Evolutionary conservation across 768 basidiomycete genomes (phyloP).

Genomic region (Chalciporus sphaerocephalus): DNA sequence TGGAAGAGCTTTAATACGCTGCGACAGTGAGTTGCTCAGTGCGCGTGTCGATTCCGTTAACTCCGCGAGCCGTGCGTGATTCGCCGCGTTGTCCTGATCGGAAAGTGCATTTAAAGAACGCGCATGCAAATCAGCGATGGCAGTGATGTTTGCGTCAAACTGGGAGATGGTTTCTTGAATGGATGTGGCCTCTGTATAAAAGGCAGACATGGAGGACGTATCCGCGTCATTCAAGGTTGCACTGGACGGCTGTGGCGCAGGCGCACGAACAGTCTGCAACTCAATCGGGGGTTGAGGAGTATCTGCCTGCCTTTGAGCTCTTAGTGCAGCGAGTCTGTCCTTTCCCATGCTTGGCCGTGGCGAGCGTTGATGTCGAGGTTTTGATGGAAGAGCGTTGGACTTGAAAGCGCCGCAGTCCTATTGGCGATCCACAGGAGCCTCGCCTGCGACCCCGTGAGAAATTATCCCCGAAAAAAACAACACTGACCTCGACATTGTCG

Average conservation of each 20-base stretch:
- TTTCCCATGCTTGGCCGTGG: slow-evolving; percentile 41
- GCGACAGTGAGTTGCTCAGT: slow-evolving; percentile 53
- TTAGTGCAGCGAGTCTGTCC: slow-evolving; percentile 80
- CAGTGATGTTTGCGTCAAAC: slow-evolving; percentile 44
- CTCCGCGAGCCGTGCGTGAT: slow-evolving; percentile 48
- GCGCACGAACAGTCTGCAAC: slow-evolving; percentile 18
- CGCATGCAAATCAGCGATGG: slow-evolving; percentile 46
- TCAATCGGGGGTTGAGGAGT: slow-evolving; percentile 22
- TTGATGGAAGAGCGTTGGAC: neutral
- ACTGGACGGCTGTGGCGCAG: slow-evolving; percentile 4
- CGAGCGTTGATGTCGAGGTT: neutral
- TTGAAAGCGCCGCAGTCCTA: neutral
- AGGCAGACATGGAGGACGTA: slow-evolving; percentile 28
- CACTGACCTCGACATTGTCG: neutral
- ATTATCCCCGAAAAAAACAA: neutral
- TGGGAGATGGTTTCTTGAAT: slow-evolving; percentile 44
- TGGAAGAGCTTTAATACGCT: slow-evolving; percentile 56
- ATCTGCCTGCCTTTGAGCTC: slow-evolving; percentile 53
- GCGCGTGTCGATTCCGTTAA: slow-evolving; percentile 57
- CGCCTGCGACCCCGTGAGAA: slow-evolving; percentile 16
- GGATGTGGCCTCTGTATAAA: slow-evolving; percentile 40
- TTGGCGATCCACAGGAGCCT: neutral
- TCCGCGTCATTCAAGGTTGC: slow-evolving; percentile 8
- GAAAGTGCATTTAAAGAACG: slow-evolving; percentile 49
- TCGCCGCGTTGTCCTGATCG: slow-evolving; percentile 40